These are phyloP conservation scores for Aspergillus conjunctus DNA, from an alignment of 495 filamentous ascomycete species.

Conservation along the genomic window DNA sequence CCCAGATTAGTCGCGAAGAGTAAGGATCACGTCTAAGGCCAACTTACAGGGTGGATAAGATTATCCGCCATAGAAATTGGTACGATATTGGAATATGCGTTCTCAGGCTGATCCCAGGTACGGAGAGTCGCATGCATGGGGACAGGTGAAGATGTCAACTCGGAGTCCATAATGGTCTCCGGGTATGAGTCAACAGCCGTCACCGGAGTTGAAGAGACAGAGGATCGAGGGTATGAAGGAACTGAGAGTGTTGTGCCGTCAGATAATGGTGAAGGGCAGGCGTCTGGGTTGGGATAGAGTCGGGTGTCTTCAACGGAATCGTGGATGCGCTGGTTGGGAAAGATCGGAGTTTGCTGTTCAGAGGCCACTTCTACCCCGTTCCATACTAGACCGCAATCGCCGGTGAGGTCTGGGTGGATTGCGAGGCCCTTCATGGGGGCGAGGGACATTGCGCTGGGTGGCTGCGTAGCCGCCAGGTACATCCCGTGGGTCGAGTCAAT, in stretches of 20 bases:
- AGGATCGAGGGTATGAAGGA: conserved; percentile 41
- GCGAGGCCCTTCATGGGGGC: conserved; percentile 46
- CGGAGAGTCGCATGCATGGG: conserved; percentile 39
- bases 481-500: conserved; percentile 28
- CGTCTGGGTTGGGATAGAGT: conserved; percentile 49
- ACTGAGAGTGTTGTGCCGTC: conserved; percentile 41
- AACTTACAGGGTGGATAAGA: conserved; percentile 40
- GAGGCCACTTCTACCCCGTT: conserved; percentile 41
- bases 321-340: conserved; percentile 38
- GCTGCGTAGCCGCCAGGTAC: conserved; percentile 33
- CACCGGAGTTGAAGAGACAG: conserved; percentile 40
- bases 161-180: conserved; percentile 38
- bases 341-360: conserved; percentile 38
- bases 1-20: conserved; percentile 4
- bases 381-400: conserved; percentile 44
- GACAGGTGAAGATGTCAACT: conserved; percentile 41
- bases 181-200: conserved; percentile 41
- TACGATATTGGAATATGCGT: conserved; percentile 33
- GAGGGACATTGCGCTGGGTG: conserved; percentile 47
- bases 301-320: conserved; percentile 44
- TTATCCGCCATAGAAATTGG: conserved; percentile 41
- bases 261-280: conserved; percentile 47
- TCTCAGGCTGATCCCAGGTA: conserved; percentile 40
- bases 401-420: conserved; percentile 45
- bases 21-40: conserved; percentile 10